phyloP scores from a whole-genome alignment of 176 grass and related monocot genomes.

The Saccharum officinarum region DNA sequence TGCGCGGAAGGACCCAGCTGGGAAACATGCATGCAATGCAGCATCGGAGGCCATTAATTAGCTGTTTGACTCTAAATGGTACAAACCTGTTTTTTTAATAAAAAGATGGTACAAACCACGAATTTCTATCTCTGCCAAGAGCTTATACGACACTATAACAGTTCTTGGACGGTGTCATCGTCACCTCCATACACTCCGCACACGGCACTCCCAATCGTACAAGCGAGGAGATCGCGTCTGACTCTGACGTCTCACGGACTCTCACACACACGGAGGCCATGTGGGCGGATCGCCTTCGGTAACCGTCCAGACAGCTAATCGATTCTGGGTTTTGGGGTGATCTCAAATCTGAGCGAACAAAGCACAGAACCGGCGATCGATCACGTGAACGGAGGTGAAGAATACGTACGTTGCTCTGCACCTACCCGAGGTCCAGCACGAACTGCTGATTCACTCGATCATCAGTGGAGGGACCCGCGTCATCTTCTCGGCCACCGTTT shows the following conservation, averaged over 20 bases:
- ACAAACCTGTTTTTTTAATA: not conserved
- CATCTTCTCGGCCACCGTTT: not conserved
- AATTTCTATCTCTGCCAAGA: not conserved
- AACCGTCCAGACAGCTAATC: too few relatives aligned
- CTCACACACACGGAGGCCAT: too few relatives aligned
- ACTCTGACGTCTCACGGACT: not conserved
- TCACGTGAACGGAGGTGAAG: not conserved
- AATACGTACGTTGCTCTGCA: not conserved
- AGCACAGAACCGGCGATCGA: not conserved
- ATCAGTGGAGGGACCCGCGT: not conserved
- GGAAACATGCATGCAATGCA: not conserved
- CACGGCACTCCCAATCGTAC: not conserved
- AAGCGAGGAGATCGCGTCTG: not conserved
- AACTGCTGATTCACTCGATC: not conserved
- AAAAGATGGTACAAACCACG: not conserved
- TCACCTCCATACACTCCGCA: not conserved
- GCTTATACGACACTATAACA: not conserved
- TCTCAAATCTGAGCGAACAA: not conserved
- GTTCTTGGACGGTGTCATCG: not conserved
- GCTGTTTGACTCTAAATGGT: not conserved
- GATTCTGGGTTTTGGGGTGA: not conserved
- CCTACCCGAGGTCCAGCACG: not conserved
- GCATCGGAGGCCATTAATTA: not conserved
- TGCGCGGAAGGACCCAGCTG: not conserved
- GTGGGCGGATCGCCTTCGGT: too few relatives aligned